Evolutionary conservation across 805 yeast species (phyloP), one percentile per base, ranked within the genome.

Genomic region (Millerozyma miso): DNA sequence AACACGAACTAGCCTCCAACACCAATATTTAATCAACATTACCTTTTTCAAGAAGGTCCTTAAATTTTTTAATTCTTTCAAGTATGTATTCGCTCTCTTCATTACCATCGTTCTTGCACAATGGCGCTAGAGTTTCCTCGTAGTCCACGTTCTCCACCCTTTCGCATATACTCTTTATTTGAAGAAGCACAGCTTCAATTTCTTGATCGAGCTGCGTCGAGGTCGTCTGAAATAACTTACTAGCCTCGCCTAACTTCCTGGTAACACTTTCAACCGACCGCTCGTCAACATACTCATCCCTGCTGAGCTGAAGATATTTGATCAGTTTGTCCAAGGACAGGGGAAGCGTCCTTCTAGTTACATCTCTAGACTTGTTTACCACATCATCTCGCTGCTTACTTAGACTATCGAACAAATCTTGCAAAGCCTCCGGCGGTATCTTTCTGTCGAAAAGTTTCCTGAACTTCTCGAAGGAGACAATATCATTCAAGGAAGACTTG

Each of bases 401-500:
- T 16, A 56, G 40, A 10, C 44, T 47, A 4, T 47, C 44, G 36
- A 49, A 58, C 5, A 57, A 29, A n/a, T 29, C 26, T 31, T 33
- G 35, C 1, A 49, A 37, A 7, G 31, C 15, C 5, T 32, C 42
- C 13, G 37, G 40, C 19, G 40, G 36, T 3, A 43, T 41, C 3
- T 38, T 44, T 7, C 32, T 34, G 4, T 55, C 56, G 35, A 53
- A 50, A n/a, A 46, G 38, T 26, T 45, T 51, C 13, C 36, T 40
- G 38, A 62, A 59, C 19, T 52, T 47, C 2, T 56, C 54, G 13
- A 51, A 52, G 3, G 56, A 26, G 13, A 60, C 29, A 3, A 53
- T 41, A 2, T 47, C 41, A 18, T 54, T 52, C 12, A 62, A 36
- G 2, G 38, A 26, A 3, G 61, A 53, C 33, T 49, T 43, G 2